These are phyloP conservation scores for Kwoniella bestiolae DNA, from an alignment of 768 basidiomycete species.

Conservation along the genomic window DNA sequence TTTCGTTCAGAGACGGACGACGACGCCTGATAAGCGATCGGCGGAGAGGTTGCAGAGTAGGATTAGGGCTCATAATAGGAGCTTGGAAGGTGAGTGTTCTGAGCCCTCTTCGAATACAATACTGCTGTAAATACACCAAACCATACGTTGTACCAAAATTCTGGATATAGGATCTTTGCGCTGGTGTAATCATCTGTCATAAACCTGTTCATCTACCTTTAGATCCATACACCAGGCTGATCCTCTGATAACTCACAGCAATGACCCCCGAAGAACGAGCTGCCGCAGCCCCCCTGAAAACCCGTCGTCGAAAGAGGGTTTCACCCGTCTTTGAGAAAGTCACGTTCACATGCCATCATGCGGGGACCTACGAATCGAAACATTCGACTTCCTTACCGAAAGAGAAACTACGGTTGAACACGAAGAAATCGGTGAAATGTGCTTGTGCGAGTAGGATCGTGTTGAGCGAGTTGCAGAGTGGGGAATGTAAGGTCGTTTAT, in stretches of 20 bases:
- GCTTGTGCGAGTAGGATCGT: conserved; percentile 43
- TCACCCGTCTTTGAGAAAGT: conserved; percentile 46
- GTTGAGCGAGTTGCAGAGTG: conserved; percentile 39
- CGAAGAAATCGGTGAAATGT: conserved; percentile 50
- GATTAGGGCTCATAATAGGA: conserved; percentile 32
- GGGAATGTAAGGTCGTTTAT: conserved; percentile 40
- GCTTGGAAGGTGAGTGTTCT: conserved; percentile 38
- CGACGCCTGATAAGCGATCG: conserved; percentile 49
- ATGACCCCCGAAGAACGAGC: conserved; percentile 44
- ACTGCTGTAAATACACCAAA: neutral
- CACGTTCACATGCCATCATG: conserved; percentile 54
- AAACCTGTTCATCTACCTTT: too few species aligned
- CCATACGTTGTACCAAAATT: too few species aligned
- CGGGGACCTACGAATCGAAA: conserved; percentile 44
- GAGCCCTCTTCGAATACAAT: too few species aligned
- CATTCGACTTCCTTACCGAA: conserved; percentile 38
- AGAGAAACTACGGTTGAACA: conserved; percentile 45
- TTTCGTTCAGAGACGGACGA: conserved; percentile 50
- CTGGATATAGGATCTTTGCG: too few species aligned
- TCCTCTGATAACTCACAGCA: conserved; percentile 18
- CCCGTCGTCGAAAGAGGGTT: conserved; percentile 34
- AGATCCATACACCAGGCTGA: neutral
- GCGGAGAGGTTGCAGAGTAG: conserved; percentile 46
- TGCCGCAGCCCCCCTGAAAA: conserved; percentile 36
- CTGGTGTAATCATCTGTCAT: too few species aligned